These are phyloP conservation scores for Lachancea meyersii DNA, from an alignment of 805 yeast species.

Conservation along the genomic window DNA sequence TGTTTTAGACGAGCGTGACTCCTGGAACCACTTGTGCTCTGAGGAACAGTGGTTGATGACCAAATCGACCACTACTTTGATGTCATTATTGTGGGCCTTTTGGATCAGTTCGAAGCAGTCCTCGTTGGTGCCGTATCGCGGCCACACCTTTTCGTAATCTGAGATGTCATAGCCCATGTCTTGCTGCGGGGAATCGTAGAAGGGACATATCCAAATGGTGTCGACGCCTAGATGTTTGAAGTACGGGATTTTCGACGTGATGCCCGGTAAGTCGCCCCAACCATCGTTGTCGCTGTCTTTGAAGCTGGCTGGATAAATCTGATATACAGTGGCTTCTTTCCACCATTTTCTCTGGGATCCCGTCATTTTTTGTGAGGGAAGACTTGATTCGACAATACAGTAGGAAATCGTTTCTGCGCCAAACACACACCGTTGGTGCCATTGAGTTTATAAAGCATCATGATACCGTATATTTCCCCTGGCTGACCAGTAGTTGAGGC, in stretches of 20 bases:
- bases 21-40: constrained; percentile 54
- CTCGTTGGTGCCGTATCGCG: constrained; percentile 48
- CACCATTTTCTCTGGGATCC: constrained; percentile 36
- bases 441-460: too few relatives aligned
- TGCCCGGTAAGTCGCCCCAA: constrained; percentile 51
- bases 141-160: constrained; percentile 46
- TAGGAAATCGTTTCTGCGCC: too few relatives aligned
- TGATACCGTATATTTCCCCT: too few relatives aligned
- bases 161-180: constrained; percentile 61
- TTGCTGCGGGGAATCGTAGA: constrained; percentile 52
- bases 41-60: constrained; percentile 54
- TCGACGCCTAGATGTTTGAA: constrained; percentile 45
- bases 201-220: constrained; percentile 52
- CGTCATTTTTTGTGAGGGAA: not conserved
- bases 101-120: constrained; percentile 45
- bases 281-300: constrained; percentile 57
- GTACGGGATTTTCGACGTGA: constrained; percentile 46
- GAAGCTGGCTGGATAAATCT: constrained; percentile 56
- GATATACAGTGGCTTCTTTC: constrained; percentile 52
- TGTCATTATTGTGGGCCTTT: constrained; percentile 44
- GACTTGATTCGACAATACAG: too few relatives aligned
- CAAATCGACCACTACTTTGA: constrained; percentile 48
- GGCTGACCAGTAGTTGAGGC: too few relatives aligned
- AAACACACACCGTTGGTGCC: too few relatives aligned
- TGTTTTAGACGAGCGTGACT: constrained; percentile 43